Percentiles rank a stretch among this genome's conserved stretches.
phyloP scores from a whole-genome alignment of 805 yeast species.

The Yarrowia keelungensis region DNA sequence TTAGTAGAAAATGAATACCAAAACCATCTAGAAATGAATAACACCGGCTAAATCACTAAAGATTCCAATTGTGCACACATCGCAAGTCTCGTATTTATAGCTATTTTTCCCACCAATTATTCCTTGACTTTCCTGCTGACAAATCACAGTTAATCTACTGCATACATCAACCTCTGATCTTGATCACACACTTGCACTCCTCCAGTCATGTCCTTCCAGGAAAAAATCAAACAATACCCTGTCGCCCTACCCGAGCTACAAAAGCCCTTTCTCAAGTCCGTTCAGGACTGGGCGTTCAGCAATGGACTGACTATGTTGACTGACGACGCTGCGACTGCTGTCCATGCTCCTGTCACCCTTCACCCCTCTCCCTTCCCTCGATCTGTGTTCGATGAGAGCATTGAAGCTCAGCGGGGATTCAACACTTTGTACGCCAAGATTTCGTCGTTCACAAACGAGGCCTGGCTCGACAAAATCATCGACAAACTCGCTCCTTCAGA shows the following conservation, averaged over 20 bases:
- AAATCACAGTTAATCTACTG: neutral
- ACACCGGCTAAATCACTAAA: too few species aligned
- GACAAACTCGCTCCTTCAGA: conserved; percentile 58
- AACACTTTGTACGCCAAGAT: conserved; percentile 78
- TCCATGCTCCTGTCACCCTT: conserved; percentile 84
- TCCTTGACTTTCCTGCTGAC: neutral
- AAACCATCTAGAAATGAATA: too few species aligned
- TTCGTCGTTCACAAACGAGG: conserved; percentile 54
- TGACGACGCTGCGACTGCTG: conserved; percentile 56
- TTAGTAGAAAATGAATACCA: neutral
- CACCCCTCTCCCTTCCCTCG: conserved; percentile 90
- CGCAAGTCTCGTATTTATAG: too few species aligned
- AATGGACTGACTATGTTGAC: conserved; percentile 87
- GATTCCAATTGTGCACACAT: neutral
- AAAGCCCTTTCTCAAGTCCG: conserved; percentile 37
- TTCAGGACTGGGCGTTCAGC: conserved; percentile 77
- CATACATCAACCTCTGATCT: too few species aligned
- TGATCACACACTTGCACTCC: neutral
- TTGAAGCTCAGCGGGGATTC: conserved; percentile 68
- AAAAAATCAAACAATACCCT: conserved; percentile 27
- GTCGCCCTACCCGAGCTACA: conserved; percentile 3
- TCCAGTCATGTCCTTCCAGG: conserved; percentile 19
- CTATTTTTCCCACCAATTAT: too few species aligned
- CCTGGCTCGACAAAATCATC: conserved; percentile 69
- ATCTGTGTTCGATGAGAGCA: conserved; percentile 68